Evolutionary conservation across 2,329 filamentous ascomycete genomes (phyloP), one percentile per base, ranked within the genome.

Genomic region (Helotiales sp.): DNA sequence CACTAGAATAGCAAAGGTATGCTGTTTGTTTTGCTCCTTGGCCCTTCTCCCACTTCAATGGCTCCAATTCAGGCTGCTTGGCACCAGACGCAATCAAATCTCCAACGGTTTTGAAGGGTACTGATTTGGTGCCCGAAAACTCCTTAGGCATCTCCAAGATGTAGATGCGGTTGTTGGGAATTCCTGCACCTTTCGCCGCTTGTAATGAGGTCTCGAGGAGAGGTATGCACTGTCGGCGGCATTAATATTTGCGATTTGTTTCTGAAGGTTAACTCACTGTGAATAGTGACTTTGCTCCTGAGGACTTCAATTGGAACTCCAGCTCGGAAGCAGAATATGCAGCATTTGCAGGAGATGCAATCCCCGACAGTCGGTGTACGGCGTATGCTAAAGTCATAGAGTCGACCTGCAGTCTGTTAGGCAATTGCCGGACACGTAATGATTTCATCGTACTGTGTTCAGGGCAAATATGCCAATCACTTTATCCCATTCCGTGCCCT

Each of bases 261-360:
- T 29, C 6, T 34, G 15, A 68, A 69, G 93, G 88, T 19, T 1
- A 17, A 44, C 59, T 48, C 58, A 93, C 90, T 0, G 93, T 96
- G 33, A 89, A 82, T 6, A 97, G 74, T 0, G 82, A 88, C 69
- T 85, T 90, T 30, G 90, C 89, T 0, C 83, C 82, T 0, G 88
- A 88, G 72, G 95, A 89, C 67, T 85, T 85, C 57, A 97, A 80
- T 75, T 97, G 93, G 69, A 89, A 91, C 8, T 88, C 85, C 24
- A 97, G 80, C 74, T 97, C 93, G 6, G 90, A 83, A 22, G 83
- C 83, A 0, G 89, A 96, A 74, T 96, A 96, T 5, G 86, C 84
- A 24, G 92, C 92, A 70, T 96, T 97, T 2, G 91, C 92, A 0
- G 93, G 91, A 19, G 87, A 90, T 13, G 89, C 78, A 56, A 91